These are phyloP conservation scores for Ophiocordyceps unilateralis DNA, from an alignment of 2,329 filamentous ascomycete genomes.

Conservation along the genomic window DNA sequence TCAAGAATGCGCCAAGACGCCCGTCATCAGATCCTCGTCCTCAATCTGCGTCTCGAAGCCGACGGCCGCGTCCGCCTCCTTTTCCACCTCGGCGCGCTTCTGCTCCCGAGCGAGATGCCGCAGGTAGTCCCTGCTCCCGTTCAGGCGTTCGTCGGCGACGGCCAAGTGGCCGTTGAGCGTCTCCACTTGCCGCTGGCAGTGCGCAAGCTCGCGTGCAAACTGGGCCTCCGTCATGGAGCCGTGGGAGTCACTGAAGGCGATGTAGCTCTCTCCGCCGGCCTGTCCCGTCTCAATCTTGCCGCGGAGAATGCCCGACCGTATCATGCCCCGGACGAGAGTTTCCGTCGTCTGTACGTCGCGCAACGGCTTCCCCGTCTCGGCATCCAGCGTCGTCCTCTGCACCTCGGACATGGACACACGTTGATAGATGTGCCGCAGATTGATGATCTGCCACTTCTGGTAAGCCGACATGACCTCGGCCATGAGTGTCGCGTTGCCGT, in stretches of 20 bases:
- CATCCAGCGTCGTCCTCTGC: constrained; percentile 31
- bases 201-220: constrained; percentile 29
- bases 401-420: constrained; percentile 39
- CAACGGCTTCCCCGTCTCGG: constrained; percentile 30
- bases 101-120: constrained; percentile 27
- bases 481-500: constrained; percentile 59
- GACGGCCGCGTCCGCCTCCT: constrained; percentile 13
- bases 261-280: constrained; percentile 23
- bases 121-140: constrained; percentile 38
- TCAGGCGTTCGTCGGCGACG: constrained; percentile 35
- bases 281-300: constrained; percentile 31
- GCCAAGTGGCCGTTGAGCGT: constrained; percentile 28
- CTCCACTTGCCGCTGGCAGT: constrained; percentile 23
- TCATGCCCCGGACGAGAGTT: constrained; percentile 35
- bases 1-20: constrained; percentile 12
- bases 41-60: constrained; percentile 32
- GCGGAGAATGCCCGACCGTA: constrained; percentile 31
- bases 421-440: constrained; percentile 54
- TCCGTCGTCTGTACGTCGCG: constrained; percentile 24
- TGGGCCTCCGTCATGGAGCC: constrained; percentile 29
- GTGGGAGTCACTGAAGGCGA: constrained; percentile 30
- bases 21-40: constrained; percentile 45
- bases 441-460: constrained; percentile 57
- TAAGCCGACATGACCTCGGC: constrained; percentile 52
- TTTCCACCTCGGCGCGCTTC: constrained; percentile 26